These are phyloP conservation scores for Tricholoma saponaceum DNA, from an alignment of 768 basidiomycete species.

Conservation along the genomic window DNA sequence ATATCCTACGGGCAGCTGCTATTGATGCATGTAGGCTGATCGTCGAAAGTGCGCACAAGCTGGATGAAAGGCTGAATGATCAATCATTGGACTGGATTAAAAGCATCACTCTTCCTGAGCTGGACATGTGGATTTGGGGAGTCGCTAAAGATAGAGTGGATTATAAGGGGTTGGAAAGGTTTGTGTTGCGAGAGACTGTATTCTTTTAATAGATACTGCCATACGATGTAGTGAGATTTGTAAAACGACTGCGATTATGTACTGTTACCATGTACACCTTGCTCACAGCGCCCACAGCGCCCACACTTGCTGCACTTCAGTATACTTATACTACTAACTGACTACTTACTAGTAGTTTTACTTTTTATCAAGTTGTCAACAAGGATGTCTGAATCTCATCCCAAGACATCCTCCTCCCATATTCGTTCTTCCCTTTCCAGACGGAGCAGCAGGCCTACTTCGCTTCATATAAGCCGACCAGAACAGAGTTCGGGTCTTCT, in stretches of 20 bases:
- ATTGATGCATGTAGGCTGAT: conserved; percentile 77
- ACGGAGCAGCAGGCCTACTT: conserved; percentile 39
- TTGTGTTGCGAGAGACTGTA: conserved; percentile 60
- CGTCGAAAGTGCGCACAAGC: conserved; percentile 44
- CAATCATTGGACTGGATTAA: conserved; percentile 45
- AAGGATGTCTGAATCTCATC: conserved; percentile 9
- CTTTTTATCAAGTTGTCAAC: neutral
- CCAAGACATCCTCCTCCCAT: conserved; percentile 28
- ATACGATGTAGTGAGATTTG: too few relatives aligned
- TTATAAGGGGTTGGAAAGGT: conserved; percentile 62
- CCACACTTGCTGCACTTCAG: too few relatives aligned
- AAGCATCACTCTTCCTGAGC: conserved; percentile 50
- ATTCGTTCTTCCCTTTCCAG: conserved; percentile 38
- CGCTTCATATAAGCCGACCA: conserved; percentile 36
- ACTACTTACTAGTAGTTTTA: neutral
- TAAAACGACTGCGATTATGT: neutral
- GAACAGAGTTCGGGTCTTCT: conserved; percentile 43
- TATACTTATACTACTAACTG: neutral
- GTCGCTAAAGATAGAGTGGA: conserved; percentile 75
- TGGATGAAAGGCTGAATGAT: conserved; percentile 20
- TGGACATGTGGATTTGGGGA: conserved; percentile 83
- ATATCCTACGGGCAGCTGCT: conserved; percentile 72
- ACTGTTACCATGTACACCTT: neutral
- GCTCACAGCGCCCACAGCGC: too few relatives aligned
- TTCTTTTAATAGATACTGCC: conserved; percentile 63